Evolutionary conservation across 1,284 basidiomycete genomes (phyloP).

Genomic region (Puccinia triticina): DNA sequence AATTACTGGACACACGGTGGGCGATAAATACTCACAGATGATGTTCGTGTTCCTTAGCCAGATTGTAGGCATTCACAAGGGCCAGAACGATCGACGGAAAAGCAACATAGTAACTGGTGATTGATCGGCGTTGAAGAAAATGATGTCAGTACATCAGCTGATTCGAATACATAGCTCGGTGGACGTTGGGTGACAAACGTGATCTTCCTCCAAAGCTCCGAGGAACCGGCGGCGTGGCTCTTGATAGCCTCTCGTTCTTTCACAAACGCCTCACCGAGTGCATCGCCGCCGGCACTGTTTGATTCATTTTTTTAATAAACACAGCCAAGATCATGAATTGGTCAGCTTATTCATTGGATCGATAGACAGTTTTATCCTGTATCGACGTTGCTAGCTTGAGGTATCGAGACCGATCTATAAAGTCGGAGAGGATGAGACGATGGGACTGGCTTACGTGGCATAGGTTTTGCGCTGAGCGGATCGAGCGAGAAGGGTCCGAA

Average conservation of each 20-base stretch:
- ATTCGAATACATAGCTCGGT: not conserved
- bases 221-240: constrained; percentile 37
- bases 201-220: constrained; percentile 49
- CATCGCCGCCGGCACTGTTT: constrained; percentile 32
- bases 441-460: not conserved
- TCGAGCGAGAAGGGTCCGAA: constrained; percentile 16
- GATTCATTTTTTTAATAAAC: not conserved
- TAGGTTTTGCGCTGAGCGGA: constrained; percentile 5
- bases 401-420: not conserved
- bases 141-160: not conserved
- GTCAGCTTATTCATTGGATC: not conserved
- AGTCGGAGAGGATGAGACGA: not conserved
- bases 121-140: not conserved
- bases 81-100: constrained; percentile 48
- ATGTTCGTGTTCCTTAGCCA: constrained; percentile 42
- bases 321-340: not conserved
- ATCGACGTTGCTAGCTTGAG: too few species aligned
- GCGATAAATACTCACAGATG: constrained; percentile 25
- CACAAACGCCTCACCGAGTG: constrained; percentile 46
- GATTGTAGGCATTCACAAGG: constrained; percentile 41
- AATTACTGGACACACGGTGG: not conserved
- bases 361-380: too few species aligned
- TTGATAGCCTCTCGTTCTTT: constrained; percentile 49
- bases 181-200: constrained; percentile 18
- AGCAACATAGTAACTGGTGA: constrained; percentile 45